Evolutionary conservation across 73 alveolate genomes (phyloP), one percentile per base, ranked within the genome.

Genomic region (Paramecium sexaurelia): DNA sequence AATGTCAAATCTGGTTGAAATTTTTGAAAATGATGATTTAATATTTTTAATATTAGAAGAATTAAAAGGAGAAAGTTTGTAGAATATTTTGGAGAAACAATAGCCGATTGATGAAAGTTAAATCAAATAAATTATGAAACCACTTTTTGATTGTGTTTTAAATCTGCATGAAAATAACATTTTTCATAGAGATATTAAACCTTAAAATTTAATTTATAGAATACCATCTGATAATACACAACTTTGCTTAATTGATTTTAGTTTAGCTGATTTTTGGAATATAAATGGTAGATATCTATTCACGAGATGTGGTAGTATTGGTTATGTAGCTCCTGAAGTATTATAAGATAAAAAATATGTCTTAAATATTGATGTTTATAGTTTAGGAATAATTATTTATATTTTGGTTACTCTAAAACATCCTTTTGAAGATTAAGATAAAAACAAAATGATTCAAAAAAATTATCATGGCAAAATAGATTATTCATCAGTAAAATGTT

Each of bases 241-340:
- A 47, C 17, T 55, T 27, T 56, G 69, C 1, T 68, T 88, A 5
- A 84, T 69, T 9, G 94, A 88, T 27, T 88, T 88, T 69, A 87
- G 94, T n/a, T 68, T 88, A 68, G 82, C 84, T 6, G 94, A 88
- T 13, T 37, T 27, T 15, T 75, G 69, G 41, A 86, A 61, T 61
- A 67, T 61, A 39, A 33, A 33, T 71, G 86, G 86, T 4, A 37
- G 17, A 27, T 71, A 71, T 35, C 29, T 33, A 33, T 71, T 29
- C 61, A 32, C 86, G 7, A 33, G 43, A 36, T 78, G 90, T 68
- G 99, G 99, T 15, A 96, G 98, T 1, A 96, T 97, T 0, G 97
- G 94, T 73, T 96, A 95, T 84, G 68, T 96, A 67, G 97, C 99
- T 5, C 99, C 99, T 20, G 99, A 96, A 94, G 96, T 96, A 96